Conservation (phyloP, 495 filamentous ascomycete genomes). For the Hyaloscypha finlandica region DNA sequence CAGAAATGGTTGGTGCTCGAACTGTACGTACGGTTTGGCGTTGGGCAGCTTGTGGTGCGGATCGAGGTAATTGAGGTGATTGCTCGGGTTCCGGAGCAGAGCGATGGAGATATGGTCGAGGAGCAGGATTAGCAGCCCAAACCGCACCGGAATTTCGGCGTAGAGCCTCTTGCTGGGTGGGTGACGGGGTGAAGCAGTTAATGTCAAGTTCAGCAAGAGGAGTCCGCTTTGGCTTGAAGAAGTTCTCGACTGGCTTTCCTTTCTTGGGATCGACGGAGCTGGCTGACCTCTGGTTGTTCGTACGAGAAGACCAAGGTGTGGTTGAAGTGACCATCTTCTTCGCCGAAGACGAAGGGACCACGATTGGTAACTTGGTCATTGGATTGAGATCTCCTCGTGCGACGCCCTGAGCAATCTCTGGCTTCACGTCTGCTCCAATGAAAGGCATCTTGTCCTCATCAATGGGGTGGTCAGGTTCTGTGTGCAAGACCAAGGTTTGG, state of each 20-base stretch:
- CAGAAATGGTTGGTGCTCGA: constrained; percentile 44
- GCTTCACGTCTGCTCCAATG: constrained; percentile 72
- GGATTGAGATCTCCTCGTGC: constrained; percentile 87
- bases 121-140: constrained; percentile 53
- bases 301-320: constrained; percentile 26
- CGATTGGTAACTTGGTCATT: constrained; percentile 76
- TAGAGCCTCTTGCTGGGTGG: constrained; percentile 64
- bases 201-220: constrained; percentile 86
- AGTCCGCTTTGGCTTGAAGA: constrained; percentile 74
- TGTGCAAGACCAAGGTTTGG: constrained; percentile 71
- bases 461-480: constrained; percentile 58
- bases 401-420: constrained; percentile 70
- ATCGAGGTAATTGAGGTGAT: constrained; percentile 32
- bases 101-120: constrained; percentile 32
- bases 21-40: constrained; percentile 20
- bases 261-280: constrained; percentile 60
- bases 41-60: constrained; percentile 39
- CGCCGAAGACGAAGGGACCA: constrained; percentile 42
- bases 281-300: constrained; percentile 35
- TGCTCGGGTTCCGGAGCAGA: constrained; percentile 31
- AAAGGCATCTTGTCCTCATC: constrained; percentile 69
- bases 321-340: constrained; percentile 40
- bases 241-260: constrained; percentile 68
- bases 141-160: constrained; percentile 49
- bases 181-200: constrained; percentile 76